Percentiles rank a stretch among this genome's conserved stretches.
Conservation (phyloP, 805 yeast genomes). For the Sugiyamaella mastotermitis region DNA sequence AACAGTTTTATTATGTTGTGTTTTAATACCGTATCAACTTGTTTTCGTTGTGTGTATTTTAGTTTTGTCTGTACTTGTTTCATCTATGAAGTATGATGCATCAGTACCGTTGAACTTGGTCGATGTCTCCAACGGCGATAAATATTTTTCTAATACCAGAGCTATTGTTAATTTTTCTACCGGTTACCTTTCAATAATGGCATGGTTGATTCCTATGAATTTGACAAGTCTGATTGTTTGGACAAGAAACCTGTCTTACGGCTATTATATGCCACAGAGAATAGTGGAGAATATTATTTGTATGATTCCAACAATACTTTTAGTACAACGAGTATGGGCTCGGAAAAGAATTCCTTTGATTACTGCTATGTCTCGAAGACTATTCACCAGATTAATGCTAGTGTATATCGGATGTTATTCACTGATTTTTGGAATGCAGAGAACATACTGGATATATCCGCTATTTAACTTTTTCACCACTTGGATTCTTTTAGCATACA, state of each 20-base stretch:
- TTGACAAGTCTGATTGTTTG: conserved; percentile 76
- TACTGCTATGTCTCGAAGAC: conserved; percentile 11
- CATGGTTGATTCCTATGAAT: conserved; percentile 75
- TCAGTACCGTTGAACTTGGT: no score
- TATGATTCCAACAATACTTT: conserved; percentile 60
- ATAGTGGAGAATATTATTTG: conserved; percentile 83
- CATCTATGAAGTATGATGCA: conserved; percentile 15
- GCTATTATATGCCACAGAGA: conserved; percentile 78
- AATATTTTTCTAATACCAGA: background rate
- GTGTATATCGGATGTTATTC: conserved; percentile 54
- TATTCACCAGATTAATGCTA: conserved; percentile 35
- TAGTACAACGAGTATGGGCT: conserved; percentile 50
- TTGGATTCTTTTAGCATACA: conserved; percentile 18
- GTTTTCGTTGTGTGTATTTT: background rate
- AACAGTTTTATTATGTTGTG: no score
- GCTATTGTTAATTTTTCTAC: conserved; percentile 27
- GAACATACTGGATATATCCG: conserved; percentile 81
- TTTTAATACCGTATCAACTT: conserved; percentile 4
- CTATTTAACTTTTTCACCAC: conserved; percentile 50
- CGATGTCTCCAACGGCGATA: background rate
- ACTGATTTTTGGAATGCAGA: conserved; percentile 68
- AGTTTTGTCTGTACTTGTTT: background rate
- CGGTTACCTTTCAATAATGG: conserved; percentile 62
- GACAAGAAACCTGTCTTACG: conserved; percentile 67
- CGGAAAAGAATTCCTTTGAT: conserved; percentile 42